Base-by-base conservation (phyloP, 1,139 yeast species). In the Candida dubliniensis region DNA sequence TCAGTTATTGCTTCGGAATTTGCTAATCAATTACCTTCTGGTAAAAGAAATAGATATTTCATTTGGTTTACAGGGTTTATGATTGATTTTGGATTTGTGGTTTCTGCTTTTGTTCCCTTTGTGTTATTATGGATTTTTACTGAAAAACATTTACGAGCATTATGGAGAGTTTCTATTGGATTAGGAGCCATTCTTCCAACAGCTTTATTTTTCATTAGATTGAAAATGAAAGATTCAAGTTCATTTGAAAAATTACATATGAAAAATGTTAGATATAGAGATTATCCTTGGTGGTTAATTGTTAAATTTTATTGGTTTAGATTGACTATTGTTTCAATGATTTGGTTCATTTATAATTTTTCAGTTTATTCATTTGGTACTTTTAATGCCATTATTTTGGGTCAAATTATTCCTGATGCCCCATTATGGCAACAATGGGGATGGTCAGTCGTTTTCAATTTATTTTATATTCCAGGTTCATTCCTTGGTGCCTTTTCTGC, bases 1-100 rank as follows among this genome's bases (percentile, higher is more conserved):
- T 87, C 96, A 2, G 95, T 90, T 27, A 95, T 96, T 40, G 89
- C 95, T 53, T 90, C 96, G 27, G 97, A 91, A 67, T 95, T 95
- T 38, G 84, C 95, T 35, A 82, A 86, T 46, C 71, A 80, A 56
- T 71, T 90, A 56, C 87, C 93, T 27, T 76, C 82, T 10, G 96
- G 96, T 48, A 74, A 77, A 47, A 84, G 97, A 71, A 91, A 91
- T 69, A 76, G 96, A 64, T 90, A 86, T 73, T 90, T 90, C 60
- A 79, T 83, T 46, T 83, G 93, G 86, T 89, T 90, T 64, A 91
- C 98, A 40, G 87, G 89, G 63, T 76, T 79, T 51, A 84, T 85
- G 88, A 90, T 91, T 59, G 97, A 90, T 64, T 57, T 73, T 41
- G 98, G 98, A 4, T 90, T 87, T 55, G 96, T 91, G 34, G 72